Percentiles rank a stretch among this genome's conserved stretches.
Conservation (phyloP, 345 rosid species). For the Salix purpurea region DNA sequence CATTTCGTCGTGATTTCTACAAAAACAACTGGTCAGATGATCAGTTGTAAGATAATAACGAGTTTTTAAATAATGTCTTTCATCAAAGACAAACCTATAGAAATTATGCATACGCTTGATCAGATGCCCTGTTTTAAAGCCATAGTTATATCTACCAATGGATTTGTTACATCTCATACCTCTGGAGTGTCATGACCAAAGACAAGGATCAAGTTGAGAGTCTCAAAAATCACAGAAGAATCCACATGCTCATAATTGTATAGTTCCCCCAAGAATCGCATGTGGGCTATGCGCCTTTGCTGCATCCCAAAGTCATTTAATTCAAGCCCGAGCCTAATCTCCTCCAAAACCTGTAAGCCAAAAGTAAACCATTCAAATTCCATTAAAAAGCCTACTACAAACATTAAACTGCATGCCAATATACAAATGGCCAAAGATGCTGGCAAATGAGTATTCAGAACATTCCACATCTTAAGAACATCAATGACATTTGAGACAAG, state of each 20-base stretch:
- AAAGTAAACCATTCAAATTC: constrained; percentile 8
- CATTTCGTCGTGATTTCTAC: background rate
- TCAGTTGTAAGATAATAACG: background rate
- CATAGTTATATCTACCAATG: background rate
- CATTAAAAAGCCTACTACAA: background rate
- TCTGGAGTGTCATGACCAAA: constrained; percentile 80
- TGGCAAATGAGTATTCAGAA: background rate
- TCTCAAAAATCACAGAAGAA: constrained; percentile 94
- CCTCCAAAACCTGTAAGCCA: constrained; percentile 84
- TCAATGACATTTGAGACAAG: background rate
- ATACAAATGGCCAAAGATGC: background rate
- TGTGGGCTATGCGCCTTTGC: constrained; percentile 94
- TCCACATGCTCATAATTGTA: constrained; percentile 97
- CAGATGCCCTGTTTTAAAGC: background rate
- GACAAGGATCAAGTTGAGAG: constrained; percentile 71
- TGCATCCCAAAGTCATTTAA: constrained; percentile 95
- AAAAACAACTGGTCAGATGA: background rate
- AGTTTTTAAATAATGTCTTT: background rate
- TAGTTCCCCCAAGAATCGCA: constrained; percentile 94
- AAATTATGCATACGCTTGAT: background rate
- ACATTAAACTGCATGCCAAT: background rate
- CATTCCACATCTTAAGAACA: background rate
- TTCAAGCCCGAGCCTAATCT: constrained; percentile 89
- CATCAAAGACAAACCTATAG: background rate
- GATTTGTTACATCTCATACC: constrained; percentile 34